These are phyloP conservation scores for Eucalyptus cladocalyx DNA, from an alignment of 345 rosid genomes.

Conservation along the genomic window DNA sequence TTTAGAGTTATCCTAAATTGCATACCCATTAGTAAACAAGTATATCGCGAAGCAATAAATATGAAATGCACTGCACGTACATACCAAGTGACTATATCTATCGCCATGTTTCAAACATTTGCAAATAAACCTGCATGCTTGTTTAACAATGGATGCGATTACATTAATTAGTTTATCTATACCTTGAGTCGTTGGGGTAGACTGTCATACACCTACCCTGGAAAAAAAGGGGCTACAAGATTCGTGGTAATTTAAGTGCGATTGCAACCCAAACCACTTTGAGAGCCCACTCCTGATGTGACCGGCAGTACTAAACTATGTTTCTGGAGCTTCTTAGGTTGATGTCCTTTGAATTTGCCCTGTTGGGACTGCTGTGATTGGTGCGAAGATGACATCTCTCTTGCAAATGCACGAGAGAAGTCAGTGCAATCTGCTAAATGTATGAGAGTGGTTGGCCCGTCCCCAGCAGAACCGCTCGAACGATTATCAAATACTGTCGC, in stretches of 20 bases:
- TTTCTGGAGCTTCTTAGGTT: background rate
- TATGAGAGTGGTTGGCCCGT: background rate
- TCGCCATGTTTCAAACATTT: background rate
- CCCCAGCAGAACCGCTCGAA: background rate
- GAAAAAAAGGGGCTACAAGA: background rate
- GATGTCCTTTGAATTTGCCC: background rate
- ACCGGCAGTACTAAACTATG: background rate
- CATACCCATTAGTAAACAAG: background rate
- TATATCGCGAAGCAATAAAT: background rate
- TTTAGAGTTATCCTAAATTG: background rate
- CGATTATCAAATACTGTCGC: background rate
- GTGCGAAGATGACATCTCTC: background rate
- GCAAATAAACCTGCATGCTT: background rate
- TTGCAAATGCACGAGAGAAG: background rate
- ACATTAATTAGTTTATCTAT: background rate
- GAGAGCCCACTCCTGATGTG: background rate
- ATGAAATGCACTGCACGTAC: background rate
- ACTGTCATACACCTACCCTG: background rate
- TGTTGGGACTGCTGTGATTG: background rate
- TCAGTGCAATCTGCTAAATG: background rate
- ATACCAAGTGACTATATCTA: background rate
- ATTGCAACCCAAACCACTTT: background rate
- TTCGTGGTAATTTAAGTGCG: background rate
- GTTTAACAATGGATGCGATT: background rate
- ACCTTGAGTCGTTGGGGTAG: background rate